Evolutionary conservation across 768 basidiomycete genomes (phyloP), one percentile per base, ranked within the genome.

Genomic region (Leccinum broughii): DNA sequence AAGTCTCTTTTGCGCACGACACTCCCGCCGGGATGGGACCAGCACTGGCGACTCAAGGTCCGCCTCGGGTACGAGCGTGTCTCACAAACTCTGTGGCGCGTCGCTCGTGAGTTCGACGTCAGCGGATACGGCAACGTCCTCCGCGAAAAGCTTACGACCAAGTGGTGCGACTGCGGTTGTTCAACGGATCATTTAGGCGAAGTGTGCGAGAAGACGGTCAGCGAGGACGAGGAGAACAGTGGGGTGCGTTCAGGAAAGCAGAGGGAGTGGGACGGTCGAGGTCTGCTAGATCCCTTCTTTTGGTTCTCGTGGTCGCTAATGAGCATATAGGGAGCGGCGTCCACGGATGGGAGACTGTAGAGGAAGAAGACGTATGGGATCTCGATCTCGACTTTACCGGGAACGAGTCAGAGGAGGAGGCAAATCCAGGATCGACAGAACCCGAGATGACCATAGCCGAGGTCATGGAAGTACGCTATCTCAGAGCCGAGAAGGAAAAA

Each of bases 81-180:
- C 4, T 77, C 81, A 1, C 83, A 86, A 66, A 84, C 86, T 48
- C 74, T 91, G 2, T 91, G 88, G 89, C 78, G 81, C 20, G 85
- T 89, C 22, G 85, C 88, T 30, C 73, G 81, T 32, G 89, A 90
- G 66, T 89, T 89, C 61, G 86, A 89, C 65, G 85, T 88, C 3
- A 80, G 85, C 30, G 89, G 89, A 11, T 90, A 89, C 63, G 89
- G 89, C 0, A 76, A 78, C 37, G 83, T 89, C 14, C 75, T 90
- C 34, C 77, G 87, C 30, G 89, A 90, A 64, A 90, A 90, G 72
- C 71, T 90, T 55, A 86, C 85, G 13, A 81, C 79, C 4, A 90
- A 89, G 65, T 90, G 89, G 89, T 90, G 89, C 68, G 88, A 89
- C 60, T 90, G 89, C 72, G 89, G 89, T 1, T 90, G 89, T 68